phyloP scores from a whole-genome alignment of 1,284 basidiomycete species.

The Cutaneotrichosporon curvatum region DNA sequence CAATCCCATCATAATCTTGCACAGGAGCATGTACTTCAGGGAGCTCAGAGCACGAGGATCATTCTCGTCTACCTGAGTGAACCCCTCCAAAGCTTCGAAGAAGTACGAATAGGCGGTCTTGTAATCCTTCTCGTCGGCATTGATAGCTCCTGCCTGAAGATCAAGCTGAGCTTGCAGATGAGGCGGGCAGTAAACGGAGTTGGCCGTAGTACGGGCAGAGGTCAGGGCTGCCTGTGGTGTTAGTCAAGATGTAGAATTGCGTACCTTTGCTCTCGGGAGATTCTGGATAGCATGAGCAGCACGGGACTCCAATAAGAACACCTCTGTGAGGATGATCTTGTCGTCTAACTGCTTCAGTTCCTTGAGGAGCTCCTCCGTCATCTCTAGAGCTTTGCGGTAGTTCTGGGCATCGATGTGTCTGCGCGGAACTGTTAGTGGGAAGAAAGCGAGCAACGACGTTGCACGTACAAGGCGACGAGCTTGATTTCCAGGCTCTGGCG shows the following conservation, averaged over 20 bases:
- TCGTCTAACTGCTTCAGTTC: constrained; percentile 92
- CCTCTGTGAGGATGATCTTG: constrained; percentile 96
- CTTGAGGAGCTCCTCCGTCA: constrained; percentile 77
- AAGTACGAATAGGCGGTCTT: constrained; percentile 97
- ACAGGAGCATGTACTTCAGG: constrained; percentile 94
- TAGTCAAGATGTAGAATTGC: not conserved
- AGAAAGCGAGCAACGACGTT: not conserved
- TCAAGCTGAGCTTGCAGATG: constrained; percentile 85
- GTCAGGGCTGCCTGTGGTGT: constrained; percentile 70
- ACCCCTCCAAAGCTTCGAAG: constrained; percentile 92
- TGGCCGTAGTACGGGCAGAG: constrained; percentile 86
- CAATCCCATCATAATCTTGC: constrained; percentile 95
- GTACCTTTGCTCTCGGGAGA: constrained; percentile 82
- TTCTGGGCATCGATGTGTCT: constrained; percentile 70
- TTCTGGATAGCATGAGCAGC: constrained; percentile 90
- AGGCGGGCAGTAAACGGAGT: constrained; percentile 96
- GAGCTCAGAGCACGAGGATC: constrained; percentile 61
- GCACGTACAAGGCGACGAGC: constrained; percentile 66
- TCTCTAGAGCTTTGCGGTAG: constrained; percentile 69
- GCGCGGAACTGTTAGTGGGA: constrained; percentile 17
- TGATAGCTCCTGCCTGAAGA: constrained; percentile 82
- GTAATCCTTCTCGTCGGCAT: constrained; percentile 97
- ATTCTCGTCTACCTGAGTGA: constrained; percentile 53
- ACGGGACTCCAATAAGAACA: constrained; percentile 85
- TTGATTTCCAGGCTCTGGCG: constrained; percentile 91